Evolutionary conservation across 2,329 filamentous ascomycete species (phyloP).

Genomic region (Beauveria caledonica): DNA sequence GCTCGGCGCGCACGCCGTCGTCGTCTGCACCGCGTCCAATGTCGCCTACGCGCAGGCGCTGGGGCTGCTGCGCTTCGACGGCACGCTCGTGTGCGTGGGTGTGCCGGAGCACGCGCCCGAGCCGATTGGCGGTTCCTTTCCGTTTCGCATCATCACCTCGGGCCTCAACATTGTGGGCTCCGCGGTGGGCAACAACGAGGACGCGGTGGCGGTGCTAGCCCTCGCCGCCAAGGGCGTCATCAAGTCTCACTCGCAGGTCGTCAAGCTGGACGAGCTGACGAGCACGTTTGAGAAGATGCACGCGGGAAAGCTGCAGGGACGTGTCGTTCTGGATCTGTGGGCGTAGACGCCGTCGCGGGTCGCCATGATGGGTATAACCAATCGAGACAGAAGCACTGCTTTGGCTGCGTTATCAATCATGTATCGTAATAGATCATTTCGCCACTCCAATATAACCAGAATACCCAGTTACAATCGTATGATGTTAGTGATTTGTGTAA

Average conservation of each 20-base stretch:
- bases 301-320: conserved; percentile 10
- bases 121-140: conserved; percentile 36
- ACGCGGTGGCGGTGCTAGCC: conserved; percentile 25
- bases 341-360: background rate
- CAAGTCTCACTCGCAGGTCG: conserved; percentile 1
- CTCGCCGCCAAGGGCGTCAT: conserved; percentile 7
- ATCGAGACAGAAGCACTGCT: background rate
- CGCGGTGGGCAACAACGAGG: conserved; percentile 40
- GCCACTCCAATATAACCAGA: background rate
- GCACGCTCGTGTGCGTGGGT: conserved; percentile 22
- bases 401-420: background rate
- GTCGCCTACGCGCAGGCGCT: conserved; percentile 18
- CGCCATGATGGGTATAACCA: background rate
- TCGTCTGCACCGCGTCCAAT: conserved; percentile 19
- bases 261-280: conserved; percentile 11
- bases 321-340: conserved; percentile 11
- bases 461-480: background rate
- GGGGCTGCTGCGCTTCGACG: conserved; percentile 20
- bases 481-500: too few species aligned
- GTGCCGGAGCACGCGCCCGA: conserved; percentile 17
- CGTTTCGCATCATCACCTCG: conserved; percentile 30
- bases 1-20: conserved; percentile 14
- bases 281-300: conserved; percentile 8
- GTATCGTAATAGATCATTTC: background rate
- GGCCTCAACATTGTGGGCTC: conserved; percentile 40